Base-by-base conservation (phyloP, 176 grass and related monocot genomes). In the Raddia guianensis region DNA sequence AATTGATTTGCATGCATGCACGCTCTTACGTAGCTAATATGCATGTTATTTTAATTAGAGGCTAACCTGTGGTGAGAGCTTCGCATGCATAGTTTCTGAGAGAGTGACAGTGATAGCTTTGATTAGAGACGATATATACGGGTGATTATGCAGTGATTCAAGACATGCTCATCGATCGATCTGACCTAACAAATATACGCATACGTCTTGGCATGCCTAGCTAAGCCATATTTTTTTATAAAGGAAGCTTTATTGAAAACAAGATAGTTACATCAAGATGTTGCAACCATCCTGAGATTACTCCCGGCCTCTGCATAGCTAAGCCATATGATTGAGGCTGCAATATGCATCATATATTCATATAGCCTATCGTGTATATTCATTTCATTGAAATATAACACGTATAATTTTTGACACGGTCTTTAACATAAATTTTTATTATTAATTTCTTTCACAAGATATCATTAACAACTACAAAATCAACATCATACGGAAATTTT, bases 61-160 rank as follows among this genome's bases (percentile, higher is more conserved):
- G 53, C n/a, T 59, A 11, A 49, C 63, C 70, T 60, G 16, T 18
- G 62, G 55, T 14, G 44, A 2, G 12, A 49, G 6, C 73, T 61
- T 70, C 50, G 15, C 63, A 84, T 69, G 15, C 63, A 84, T 69
- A 21, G 43, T 77, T 77, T 68, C 52, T 59, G 50, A 34, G n/a
- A 63, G 49, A 63, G 49, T 27, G 83, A 66, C 19, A 14, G 59
- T 7, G 58, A 73, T 65, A 40, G 63, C 62, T 63, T 19, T 8
- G 35, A 72, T 48, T 70, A 19, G 34, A 52, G 34, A 27, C 27
- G 27, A 70, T 68, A 68, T 52, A 32, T 9, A 32, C 1, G 19
- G 8, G 52, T 53, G 74, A 72, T 72, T 54, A 73, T 64, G 34
- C 12, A 14, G 35, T 8, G 35, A 43, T 16, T 43, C 20, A 65